Evolutionary conservation across 805 yeast species (phyloP), one percentile per base, ranked within the genome.

Genomic region (Saccharomycopsis sp.): DNA sequence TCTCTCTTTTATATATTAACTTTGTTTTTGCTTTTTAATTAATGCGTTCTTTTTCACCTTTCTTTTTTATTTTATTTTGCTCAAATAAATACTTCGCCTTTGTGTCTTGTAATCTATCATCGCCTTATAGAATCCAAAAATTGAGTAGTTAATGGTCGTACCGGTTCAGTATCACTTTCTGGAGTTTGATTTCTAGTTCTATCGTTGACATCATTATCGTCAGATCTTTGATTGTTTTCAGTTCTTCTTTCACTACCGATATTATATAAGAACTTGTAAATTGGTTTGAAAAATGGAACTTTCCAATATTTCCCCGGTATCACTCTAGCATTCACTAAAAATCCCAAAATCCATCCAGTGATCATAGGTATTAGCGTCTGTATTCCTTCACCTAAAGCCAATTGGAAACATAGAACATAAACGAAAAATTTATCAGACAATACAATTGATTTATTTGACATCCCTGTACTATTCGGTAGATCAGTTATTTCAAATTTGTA

Each of bases 291-390:
- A 14, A 36, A 44, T 19, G 67, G 65, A 26, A 64, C 44, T 34
- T 62, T 50, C 67, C 67, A 63, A 29, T 48, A 43, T 42, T 58
- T 59, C 19, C 64, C 62, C 3, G 68, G 68, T 5, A 64, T 35
- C 9, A 63, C 48, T 27, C 60, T 65, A 21, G 53, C 36, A 28
- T 52, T 41, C 40, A 65, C 43, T 35, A 64, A 51, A n/a, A 54
- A 44, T 4, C 63, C 60, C 4, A 63, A 38, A 9, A 53, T 16
- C 63, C 63, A 63, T n/a, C 68, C 68, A 8, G 52, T 41, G 26
- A 54, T 31, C 5, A 62, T 56, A n/a, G 56, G 48, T 20, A 63
- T 41, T 5, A 58, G 19, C 14, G 57, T 50, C 14, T 54, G 56
- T 11, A 61, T 53, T 17, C 53, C 40, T 23, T 56, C 54, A 17